Evolutionary conservation across 2,329 filamentous ascomycete genomes (phyloP).

Genomic region (Monosporascus sp.): DNA sequence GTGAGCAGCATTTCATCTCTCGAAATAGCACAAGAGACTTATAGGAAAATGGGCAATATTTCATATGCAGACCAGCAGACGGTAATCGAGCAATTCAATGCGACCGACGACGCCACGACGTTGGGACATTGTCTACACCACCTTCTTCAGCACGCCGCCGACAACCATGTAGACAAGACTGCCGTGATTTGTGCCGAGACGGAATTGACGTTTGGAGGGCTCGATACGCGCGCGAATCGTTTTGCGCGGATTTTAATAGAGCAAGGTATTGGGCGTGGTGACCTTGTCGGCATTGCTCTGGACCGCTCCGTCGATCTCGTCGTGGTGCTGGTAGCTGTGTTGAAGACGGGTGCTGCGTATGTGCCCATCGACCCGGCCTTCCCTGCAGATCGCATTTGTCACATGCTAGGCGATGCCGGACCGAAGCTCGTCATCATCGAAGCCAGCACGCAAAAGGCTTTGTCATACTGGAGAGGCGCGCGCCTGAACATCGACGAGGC

Average conservation of each 20-base stretch:
- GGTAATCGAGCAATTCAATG: not conserved
- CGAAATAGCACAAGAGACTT: too few species aligned
- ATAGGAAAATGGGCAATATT: too few species aligned
- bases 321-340: constrained; percentile 18
- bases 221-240: constrained; percentile 16
- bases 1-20: too few species aligned
- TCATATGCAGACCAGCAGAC: too few species aligned
- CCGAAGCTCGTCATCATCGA: constrained; percentile 18
- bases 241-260: constrained; percentile 13
- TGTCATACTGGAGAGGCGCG: constrained; percentile 8
- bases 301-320: constrained; percentile 20
- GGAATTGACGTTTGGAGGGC: constrained; percentile 14
- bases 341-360: constrained; percentile 26
- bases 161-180: constrained; percentile 10
- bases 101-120: constrained; percentile 4
- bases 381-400: constrained; percentile 21
- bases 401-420: constrained; percentile 21
- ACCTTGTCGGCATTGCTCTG: constrained; percentile 22
- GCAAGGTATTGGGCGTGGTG: constrained; percentile 14
- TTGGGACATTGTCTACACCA: constrained; percentile 9
- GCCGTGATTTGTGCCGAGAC: constrained; percentile 13
- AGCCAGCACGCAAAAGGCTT: constrained; percentile 1
- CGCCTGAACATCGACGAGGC: constrained; percentile 14
- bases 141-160: constrained; percentile 10
- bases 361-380: constrained; percentile 25